Evolutionary conservation across 2,329 filamentous ascomycete species (phyloP), one percentile per base, ranked within the genome.

Genomic region (Arthrobotrys megalospora): DNA sequence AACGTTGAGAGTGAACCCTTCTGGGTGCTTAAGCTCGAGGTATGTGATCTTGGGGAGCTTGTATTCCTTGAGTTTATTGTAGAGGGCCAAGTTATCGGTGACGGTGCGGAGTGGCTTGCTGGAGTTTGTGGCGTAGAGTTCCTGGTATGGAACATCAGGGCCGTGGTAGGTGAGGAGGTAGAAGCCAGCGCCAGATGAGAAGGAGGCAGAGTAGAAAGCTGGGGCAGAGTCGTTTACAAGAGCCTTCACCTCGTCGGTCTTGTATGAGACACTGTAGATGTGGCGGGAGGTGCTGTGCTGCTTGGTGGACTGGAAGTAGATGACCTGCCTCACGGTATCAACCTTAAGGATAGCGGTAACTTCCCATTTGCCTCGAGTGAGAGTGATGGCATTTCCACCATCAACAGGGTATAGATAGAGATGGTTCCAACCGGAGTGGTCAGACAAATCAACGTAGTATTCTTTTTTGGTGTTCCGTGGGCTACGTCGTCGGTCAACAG

Each of bases 361-460:
- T 81, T 92, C 91, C 89, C 90, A 92, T 16, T 91, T 85, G 2
- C 90, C 90, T 1, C 85, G 85, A 0, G 90, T 92, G n/a, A 92
- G 85, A 1, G 89, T 85, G 2, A 88, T 87, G 1, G 87, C 85
- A 47, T 87, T 84, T 21, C 88, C 88, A 0, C 88, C 88, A 12
- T 87, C 83, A 16, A 91, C 86, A 0, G 90, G 87, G 81, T 89
- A 89, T 0, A 92, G 85, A 81, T 92, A 92, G 53, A 92, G 84
- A 81, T 92, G 91, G 34, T 86, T 87, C 89, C 87, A 91, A 16
- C 90, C 90, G 5, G 88, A 88, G 79, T 89, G 87, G 69, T 92
- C 91, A 0, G 90, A 91, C 1, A 91, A 83, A 80, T 92, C 91
- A 12, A 92, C 84, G 81, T 92, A 92, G 83, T 90, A 91, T 8